These are phyloP conservation scores for Cucurbita pepo DNA, from an alignment of 306 rosid genomes.

Conservation along the genomic window DNA sequence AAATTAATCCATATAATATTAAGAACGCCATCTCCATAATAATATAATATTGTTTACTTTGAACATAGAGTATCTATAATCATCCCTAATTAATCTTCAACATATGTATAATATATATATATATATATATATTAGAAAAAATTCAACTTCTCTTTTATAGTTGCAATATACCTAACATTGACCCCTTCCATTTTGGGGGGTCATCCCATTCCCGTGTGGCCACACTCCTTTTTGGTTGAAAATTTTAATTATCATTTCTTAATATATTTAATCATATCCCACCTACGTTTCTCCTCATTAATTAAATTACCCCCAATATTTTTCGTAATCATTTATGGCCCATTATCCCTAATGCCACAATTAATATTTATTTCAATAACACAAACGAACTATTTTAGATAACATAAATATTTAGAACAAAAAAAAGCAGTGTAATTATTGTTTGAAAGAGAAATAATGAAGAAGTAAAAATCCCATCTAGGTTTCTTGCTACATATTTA, in stretches of 20 bases:
- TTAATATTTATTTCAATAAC: background rate
- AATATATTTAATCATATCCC: background rate
- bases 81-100: too few species aligned
- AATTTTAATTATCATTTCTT: background rate
- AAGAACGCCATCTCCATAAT: too few species aligned
- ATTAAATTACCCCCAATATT: background rate
- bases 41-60: too few species aligned
- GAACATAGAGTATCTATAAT: too few species aligned
- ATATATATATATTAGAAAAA: too few species aligned
- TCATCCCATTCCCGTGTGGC: background rate
- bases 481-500: background rate
- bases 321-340: background rate
- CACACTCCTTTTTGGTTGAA: background rate
- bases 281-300: background rate
- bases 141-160: background rate
- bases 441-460: too few species aligned
- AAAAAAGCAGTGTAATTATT: too few species aligned
- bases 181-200: background rate
- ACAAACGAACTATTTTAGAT: too few species aligned
- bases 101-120: too few species aligned
- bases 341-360: background rate
- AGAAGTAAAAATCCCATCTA: too few species aligned
- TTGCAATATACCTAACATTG: background rate
- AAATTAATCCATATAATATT: too few species aligned
- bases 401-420: too few species aligned